These are phyloP conservation scores for Tetrapyrgos nigripes DNA, from an alignment of 1,284 basidiomycete genomes.

Conservation along the genomic window DNA sequence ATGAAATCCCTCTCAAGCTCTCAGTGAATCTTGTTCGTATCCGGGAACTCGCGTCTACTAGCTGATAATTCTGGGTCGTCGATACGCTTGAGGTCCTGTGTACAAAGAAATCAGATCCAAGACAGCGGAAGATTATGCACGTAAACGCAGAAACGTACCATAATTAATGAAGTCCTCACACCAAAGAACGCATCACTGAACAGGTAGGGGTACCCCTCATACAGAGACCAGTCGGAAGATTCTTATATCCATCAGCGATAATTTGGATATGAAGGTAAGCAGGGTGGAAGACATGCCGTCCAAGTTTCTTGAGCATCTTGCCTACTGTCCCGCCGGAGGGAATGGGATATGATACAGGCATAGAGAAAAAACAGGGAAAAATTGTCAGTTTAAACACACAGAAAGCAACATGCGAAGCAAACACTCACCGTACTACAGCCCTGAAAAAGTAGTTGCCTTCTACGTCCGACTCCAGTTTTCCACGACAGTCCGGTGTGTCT, in stretches of 20 bases:
- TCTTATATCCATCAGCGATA: conserved; percentile 70
- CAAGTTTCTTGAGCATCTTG: conserved; percentile 59
- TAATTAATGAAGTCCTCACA: conserved; percentile 64
- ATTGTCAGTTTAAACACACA: not conserved
- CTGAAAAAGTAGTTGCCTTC: conserved; percentile 79
- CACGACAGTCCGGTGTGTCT: conserved; percentile 76
- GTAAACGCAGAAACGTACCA: conserved; percentile 35
- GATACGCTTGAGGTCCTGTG: conserved; percentile 55
- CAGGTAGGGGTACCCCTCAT: conserved; percentile 73
- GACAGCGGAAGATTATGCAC: not conserved
- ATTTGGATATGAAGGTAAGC: conserved; percentile 82
- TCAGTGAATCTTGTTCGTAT: conserved; percentile 60
- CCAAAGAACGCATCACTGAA: conserved; percentile 81
- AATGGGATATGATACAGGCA: conserved; percentile 81
- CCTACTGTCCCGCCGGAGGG: conserved; percentile 85
- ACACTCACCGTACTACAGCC: conserved; percentile 68
- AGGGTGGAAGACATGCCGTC: conserved; percentile 74
- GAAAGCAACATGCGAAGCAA: too few relatives aligned
- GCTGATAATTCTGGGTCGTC: conserved; percentile 59
- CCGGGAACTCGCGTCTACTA: conserved; percentile 67
- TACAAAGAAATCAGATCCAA: conserved; percentile 1
- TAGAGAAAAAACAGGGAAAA: conserved; percentile 17
- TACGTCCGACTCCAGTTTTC: conserved; percentile 64
- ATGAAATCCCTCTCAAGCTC: conserved; percentile 68
- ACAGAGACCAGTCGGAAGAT: conserved; percentile 78